Evolutionary conservation across 2,329 filamentous ascomycete genomes (phyloP).

Genomic region (Tolypocladium ophioglossoides): DNA sequence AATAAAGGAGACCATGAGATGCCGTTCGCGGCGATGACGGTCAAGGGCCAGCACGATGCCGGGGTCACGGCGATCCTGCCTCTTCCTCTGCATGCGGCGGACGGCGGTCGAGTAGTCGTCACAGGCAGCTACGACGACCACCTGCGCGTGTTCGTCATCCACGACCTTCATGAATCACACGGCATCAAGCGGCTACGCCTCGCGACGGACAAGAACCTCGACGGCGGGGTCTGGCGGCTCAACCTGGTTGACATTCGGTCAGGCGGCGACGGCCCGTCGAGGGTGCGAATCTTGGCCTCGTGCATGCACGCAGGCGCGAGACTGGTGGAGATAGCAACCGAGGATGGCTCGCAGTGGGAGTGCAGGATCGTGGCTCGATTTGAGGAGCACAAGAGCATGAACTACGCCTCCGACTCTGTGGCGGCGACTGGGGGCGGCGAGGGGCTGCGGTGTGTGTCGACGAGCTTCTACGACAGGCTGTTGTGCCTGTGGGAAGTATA

Average conservation of each 20-base stretch:
- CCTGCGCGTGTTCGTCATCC: conserved; percentile 54
- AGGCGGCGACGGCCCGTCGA: conserved; percentile 14
- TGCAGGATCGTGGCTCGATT: conserved; percentile 62
- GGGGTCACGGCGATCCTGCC: conserved; percentile 84
- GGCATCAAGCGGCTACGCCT: conserved; percentile 33
- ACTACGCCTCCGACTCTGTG: conserved; percentile 73
- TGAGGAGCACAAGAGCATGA: conserved; percentile 87
- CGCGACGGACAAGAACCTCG: conserved; percentile 57
- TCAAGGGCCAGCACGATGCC: conserved; percentile 53
- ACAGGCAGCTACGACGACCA: conserved; percentile 90
- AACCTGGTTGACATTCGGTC: conserved; percentile 40
- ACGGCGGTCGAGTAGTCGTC: conserved; percentile 49
- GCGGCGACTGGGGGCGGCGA: conserved; percentile 19
- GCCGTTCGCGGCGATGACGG: conserved; percentile 14
- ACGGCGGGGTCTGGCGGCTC: conserved; percentile 79
- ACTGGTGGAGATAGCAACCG: conserved; percentile 40
- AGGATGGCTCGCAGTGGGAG: conserved; percentile 34
- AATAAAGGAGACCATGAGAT: conserved; percentile 4
- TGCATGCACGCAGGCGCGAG: conserved; percentile 87
- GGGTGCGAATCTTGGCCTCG: conserved; percentile 58
- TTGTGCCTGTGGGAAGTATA: conserved; percentile 55
- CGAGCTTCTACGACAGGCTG: conserved; percentile 66
- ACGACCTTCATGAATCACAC: conserved; percentile 28
- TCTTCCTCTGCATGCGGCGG: conserved; percentile 31
- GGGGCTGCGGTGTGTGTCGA: conserved; percentile 47